Evolutionary conservation across 768 basidiomycete genomes (phyloP).

Genomic region (Peribolospora kevripleyi): DNA sequence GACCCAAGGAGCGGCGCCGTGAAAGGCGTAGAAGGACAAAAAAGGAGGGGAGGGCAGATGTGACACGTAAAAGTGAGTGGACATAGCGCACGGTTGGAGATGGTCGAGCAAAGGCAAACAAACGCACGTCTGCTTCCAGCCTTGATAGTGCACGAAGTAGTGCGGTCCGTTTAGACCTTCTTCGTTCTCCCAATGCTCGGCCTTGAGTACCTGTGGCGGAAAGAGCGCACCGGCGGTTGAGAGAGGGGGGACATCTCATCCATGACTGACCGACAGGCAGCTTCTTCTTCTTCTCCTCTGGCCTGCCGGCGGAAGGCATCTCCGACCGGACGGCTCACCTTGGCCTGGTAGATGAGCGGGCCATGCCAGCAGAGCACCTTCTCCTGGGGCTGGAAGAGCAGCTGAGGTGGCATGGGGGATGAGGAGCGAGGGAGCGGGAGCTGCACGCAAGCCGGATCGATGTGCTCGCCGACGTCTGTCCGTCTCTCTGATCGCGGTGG

Average conservation of each 20-base stretch:
- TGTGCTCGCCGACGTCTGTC: too few relatives aligned
- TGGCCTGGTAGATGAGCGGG: conserved; percentile 84
- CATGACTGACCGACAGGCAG: neutral
- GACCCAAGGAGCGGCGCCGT: neutral
- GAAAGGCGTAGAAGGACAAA: conserved; percentile 1
- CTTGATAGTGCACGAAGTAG: conserved; percentile 95
- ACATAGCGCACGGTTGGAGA: too few relatives aligned
- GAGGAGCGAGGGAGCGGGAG: too few relatives aligned
- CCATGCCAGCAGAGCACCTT: conserved; percentile 84
- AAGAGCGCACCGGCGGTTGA: neutral
- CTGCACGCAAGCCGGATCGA: too few relatives aligned
- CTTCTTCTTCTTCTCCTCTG: conserved; percentile 4
- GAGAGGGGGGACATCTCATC: neutral
- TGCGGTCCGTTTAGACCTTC: conserved; percentile 33
- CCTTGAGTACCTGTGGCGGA: conserved; percentile 32
- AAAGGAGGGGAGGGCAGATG: conserved; percentile 1
- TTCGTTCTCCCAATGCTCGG: conserved; percentile 36
- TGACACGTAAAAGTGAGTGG: neutral
- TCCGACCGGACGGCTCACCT: conserved; percentile 22
- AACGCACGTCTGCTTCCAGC: conserved; percentile 86
- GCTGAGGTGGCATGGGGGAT: too few relatives aligned
- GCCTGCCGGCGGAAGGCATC: neutral
- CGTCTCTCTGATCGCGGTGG: too few relatives aligned
- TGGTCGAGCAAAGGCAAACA: conserved; percentile 12
- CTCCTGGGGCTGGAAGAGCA: conserved; percentile 25